Evolutionary conservation across 2,329 filamentous ascomycete species (phyloP).

Genomic region (Epichloe gansuensis): DNA sequence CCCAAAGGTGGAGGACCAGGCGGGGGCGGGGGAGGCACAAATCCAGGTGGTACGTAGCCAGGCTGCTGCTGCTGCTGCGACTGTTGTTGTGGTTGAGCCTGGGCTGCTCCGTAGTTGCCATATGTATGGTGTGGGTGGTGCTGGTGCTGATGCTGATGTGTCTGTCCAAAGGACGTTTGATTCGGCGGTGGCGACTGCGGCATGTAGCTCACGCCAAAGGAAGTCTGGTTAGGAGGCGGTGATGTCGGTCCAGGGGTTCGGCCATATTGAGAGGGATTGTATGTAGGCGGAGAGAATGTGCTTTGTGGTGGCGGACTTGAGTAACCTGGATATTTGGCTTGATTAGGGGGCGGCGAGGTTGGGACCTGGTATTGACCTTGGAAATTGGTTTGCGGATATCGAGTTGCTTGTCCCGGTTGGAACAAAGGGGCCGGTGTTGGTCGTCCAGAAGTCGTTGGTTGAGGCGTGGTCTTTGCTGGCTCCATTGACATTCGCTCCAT

Average conservation of each 20-base stretch:
- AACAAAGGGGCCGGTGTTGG: slow-evolving; percentile 33
- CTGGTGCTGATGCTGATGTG: slow-evolving; percentile 31
- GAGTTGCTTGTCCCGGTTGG: slow-evolving; percentile 31
- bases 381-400: slow-evolving; percentile 42
- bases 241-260: slow-evolving; percentile 44
- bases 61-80: slow-evolving; percentile 14
- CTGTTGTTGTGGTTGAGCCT: slow-evolving; percentile 3
- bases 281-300: slow-evolving; percentile 37
- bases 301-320: slow-evolving; percentile 27
- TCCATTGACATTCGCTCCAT: slow-evolving; percentile 96
- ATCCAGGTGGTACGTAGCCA: slow-evolving; percentile 40
- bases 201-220: slow-evolving; percentile 28
- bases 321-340: slow-evolving; percentile 29
- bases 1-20: slow-evolving; percentile 49
- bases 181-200: slow-evolving; percentile 45
- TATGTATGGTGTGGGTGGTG: slow-evolving; percentile 30
- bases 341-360: slow-evolving; percentile 40
- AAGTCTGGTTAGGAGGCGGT: slow-evolving; percentile 49
- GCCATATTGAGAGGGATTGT: slow-evolving; percentile 48
- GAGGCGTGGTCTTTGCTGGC: slow-evolving; percentile 28
- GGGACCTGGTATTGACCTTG: slow-evolving; percentile 47
- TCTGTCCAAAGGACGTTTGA: slow-evolving; percentile 34
- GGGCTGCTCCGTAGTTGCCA: slow-evolving; percentile 25
- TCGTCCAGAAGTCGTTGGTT: slow-evolving; percentile 11
- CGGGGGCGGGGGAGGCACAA: slow-evolving; percentile 50